Conservation (phyloP, 164 flowering plant genomes). For the Tinospora cordifolia region DNA sequence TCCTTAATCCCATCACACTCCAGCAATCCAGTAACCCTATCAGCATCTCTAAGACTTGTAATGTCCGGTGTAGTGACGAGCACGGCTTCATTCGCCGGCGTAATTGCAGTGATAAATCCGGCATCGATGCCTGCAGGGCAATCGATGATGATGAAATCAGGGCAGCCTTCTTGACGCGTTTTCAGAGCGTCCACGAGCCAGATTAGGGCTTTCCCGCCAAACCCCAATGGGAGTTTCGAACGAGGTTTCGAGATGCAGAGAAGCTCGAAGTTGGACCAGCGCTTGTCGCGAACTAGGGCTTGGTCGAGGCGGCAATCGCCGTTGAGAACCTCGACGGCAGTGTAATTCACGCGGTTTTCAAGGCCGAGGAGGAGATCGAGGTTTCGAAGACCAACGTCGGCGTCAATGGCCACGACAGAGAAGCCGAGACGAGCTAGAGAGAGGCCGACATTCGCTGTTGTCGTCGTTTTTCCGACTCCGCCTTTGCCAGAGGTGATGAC, state of each 20-base stretch:
- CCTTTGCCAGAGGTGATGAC: constrained; percentile 98
- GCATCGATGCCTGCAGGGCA: constrained; percentile 99
- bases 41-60: constrained; percentile 82
- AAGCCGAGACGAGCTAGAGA: constrained; percentile 89
- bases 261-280: constrained; percentile 87
- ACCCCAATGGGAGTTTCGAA: constrained; percentile 78
- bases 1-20: constrained; percentile 98
- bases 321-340: constrained; percentile 82
- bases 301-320: constrained; percentile 98
- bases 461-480: constrained; percentile 98
- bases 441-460: constrained; percentile 90
- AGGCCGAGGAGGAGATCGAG: constrained; percentile 91
- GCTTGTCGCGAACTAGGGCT: constrained; percentile 80
- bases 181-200: constrained; percentile 95
- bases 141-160: constrained; percentile 81
- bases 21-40: constrained; percentile 80
- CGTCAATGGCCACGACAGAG: constrained; percentile 93
- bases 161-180: constrained; percentile 51
- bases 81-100: constrained; percentile 96
- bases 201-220: constrained; percentile 78
- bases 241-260: constrained; percentile 93
- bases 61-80: constrained; percentile 93
- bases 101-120: constrained; percentile 90
- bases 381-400: constrained; percentile 93
- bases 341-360: constrained; percentile 91